Evolutionary conservation across 768 basidiomycete species (phyloP).

Genomic region (Cystofilobasidium ferigula): DNA sequence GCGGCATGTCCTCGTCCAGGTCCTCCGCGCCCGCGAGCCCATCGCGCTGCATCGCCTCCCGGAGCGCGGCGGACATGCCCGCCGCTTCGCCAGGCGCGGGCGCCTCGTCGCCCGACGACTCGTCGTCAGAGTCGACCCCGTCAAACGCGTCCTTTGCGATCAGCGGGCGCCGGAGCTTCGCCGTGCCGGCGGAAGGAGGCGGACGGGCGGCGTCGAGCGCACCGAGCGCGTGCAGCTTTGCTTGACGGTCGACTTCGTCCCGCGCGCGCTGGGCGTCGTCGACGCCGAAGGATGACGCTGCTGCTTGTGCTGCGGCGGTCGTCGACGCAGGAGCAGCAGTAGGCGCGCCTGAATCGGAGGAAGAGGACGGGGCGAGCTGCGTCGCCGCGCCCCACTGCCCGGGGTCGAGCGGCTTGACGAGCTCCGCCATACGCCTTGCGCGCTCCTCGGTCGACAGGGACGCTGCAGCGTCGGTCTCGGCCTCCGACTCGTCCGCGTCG

Average conservation of each 20-base stretch:
- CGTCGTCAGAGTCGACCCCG: constrained; percentile 84
- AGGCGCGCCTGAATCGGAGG: background rate
- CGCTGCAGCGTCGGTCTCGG: background rate
- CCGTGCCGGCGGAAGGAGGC: constrained; percentile 30
- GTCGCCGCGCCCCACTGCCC: constrained; percentile 68
- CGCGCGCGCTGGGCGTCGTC: constrained; percentile 3
- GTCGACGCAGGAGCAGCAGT: background rate
- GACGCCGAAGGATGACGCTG: background rate
- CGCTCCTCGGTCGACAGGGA: constrained; percentile 41
- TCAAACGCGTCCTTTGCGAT: constrained; percentile 76
- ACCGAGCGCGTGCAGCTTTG: constrained; percentile 15
- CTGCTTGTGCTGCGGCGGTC: background rate
- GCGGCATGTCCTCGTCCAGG: constrained; percentile 63
- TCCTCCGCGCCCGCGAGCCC: constrained; percentile 46
- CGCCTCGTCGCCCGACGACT: constrained; percentile 40
- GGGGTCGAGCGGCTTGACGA: constrained; percentile 67
- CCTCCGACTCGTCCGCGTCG: background rate
- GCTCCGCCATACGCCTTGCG: constrained; percentile 59
- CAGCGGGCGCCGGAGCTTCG: constrained; percentile 61
- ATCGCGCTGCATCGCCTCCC: constrained; percentile 38
- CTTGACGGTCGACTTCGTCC: constrained; percentile 21
- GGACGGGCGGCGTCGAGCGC: constrained; percentile 27
- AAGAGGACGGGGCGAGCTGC: constrained; percentile 3
- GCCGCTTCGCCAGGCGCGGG: constrained; percentile 34
- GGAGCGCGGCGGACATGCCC: constrained; percentile 10